Evolutionary conservation across 202 grass and related monocot species (phyloP).

Genomic region (Schoenoplectus triqueter): DNA sequence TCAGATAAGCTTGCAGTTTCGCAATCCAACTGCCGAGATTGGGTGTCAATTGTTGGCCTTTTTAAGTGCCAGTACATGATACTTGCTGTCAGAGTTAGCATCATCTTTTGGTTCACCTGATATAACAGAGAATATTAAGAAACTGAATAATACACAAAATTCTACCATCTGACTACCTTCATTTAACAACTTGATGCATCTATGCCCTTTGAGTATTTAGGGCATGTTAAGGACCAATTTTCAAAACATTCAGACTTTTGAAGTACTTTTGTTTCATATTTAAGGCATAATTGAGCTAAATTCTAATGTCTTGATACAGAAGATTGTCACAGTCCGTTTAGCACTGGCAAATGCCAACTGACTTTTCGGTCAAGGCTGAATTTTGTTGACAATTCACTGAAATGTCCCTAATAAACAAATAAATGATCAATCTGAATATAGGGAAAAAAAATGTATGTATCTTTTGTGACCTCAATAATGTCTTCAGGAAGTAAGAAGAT

Average conservation of each 20-base stretch:
- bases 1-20: constrained; percentile 74
- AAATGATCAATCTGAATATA: neutral
- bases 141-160: neutral
- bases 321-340: neutral
- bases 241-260: neutral
- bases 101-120: constrained; percentile 99
- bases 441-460: neutral
- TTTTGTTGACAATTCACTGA: neutral
- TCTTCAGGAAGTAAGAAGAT: constrained; percentile 97
- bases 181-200: neutral
- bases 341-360: neutral
- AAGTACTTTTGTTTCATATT: constrained; percentile 7
- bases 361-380: neutral
- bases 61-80: constrained; percentile 99
- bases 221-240: neutral
- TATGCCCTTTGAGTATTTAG: neutral
- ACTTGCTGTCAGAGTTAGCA: constrained; percentile 85
- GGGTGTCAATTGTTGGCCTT: constrained; percentile 49
- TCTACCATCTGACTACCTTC: neutral
- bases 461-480: constrained; percentile 69
- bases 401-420: neutral
- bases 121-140: neutral
- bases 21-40: constrained; percentile 54
- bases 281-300: constrained; percentile 9
- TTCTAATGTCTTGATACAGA: neutral